Conservation (phyloP, 139 green algal genomes). For the Chlorella sp. region DNA sequence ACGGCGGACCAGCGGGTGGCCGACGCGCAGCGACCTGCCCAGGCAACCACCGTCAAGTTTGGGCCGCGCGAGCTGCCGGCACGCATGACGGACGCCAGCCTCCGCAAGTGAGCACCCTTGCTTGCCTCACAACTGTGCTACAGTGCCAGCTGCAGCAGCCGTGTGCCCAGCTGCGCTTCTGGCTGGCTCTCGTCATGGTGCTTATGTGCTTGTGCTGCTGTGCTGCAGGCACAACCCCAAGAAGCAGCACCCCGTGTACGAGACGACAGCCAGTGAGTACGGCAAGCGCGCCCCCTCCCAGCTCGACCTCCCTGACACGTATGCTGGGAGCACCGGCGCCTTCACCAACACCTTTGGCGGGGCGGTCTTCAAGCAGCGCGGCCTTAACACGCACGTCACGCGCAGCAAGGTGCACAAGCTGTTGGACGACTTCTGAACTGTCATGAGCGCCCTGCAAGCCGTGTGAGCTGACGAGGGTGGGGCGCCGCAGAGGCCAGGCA, state of each 20-base stretch:
- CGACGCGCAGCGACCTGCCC: neutral
- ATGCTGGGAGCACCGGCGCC: conserved; percentile 1
- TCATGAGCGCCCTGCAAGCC: neutral
- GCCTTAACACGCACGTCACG: conserved; percentile 14
- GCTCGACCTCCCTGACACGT: conserved; percentile 19
- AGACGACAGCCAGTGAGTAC: conserved; percentile 12
- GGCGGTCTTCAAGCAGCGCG: neutral
- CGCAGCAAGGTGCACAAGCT: conserved; percentile 15
- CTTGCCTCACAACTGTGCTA: too few relatives aligned
- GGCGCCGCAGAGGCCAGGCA: too few relatives aligned
- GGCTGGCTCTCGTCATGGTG: too few relatives aligned
- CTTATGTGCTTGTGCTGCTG: too few relatives aligned
- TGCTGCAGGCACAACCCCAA: conserved; percentile 5
- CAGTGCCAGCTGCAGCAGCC: too few relatives aligned
- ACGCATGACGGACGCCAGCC: conserved; percentile 15
- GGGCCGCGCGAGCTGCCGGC: conserved; percentile 1
- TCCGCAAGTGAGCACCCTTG: too few relatives aligned
- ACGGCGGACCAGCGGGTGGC: neutral
- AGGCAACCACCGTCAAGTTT: neutral
- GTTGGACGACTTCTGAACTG: conserved; percentile 4
- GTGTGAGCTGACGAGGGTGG: neutral
- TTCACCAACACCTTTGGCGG: conserved; percentile 25
- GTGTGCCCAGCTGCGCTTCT: too few relatives aligned
- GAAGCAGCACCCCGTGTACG: conserved; percentile 20
- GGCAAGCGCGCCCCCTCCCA: conserved; percentile 5